Percentiles rank a stretch among this genome's conserved stretches.
These are phyloP conservation scores for Colletotrichum chrysophilum DNA, from an alignment of 2,329 filamentous ascomycete genomes.

Conservation along the genomic window DNA sequence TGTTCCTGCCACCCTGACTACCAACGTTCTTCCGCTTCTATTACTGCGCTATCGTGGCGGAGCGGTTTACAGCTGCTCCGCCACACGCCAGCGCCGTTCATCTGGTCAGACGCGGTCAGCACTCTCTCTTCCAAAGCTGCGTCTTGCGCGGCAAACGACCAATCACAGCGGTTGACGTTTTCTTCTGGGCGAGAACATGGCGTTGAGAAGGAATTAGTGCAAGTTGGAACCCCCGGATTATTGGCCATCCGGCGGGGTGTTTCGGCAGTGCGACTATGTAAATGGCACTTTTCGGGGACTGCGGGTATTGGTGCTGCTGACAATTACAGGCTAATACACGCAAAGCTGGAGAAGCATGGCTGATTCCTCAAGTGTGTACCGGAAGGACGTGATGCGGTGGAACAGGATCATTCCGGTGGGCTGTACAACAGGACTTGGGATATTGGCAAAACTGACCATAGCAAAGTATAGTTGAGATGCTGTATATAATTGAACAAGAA, in stretches of 20 bases:
- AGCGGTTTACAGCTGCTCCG: not conserved
- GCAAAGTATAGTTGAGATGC: not conserved
- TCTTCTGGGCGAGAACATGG: not conserved
- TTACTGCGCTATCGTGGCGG: not conserved
- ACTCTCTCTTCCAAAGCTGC: not conserved
- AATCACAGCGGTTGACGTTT: not conserved
- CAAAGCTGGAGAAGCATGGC: not conserved
- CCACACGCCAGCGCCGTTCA: not conserved
- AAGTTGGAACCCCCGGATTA: not conserved
- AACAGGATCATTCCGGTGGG: conserved; percentile 10
- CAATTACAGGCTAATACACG: not conserved
- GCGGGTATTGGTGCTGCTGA: not conserved
- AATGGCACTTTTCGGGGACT: not conserved
- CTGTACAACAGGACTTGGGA: not conserved
- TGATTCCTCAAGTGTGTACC: not conserved
- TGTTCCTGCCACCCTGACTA: rapidly evolving
- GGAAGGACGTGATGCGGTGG: not conserved
- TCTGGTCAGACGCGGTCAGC: not conserved
- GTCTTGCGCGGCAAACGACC: not conserved
- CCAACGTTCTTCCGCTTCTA: not conserved
- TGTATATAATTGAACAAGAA: not conserved
- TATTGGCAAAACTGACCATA: not conserved
- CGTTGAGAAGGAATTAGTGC: not conserved
- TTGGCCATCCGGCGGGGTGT: not conserved
- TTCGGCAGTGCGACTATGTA: not conserved